phyloP scores from a whole-genome alignment of 306 rosid genomes.

The Pyrus pyrifolia region DNA sequence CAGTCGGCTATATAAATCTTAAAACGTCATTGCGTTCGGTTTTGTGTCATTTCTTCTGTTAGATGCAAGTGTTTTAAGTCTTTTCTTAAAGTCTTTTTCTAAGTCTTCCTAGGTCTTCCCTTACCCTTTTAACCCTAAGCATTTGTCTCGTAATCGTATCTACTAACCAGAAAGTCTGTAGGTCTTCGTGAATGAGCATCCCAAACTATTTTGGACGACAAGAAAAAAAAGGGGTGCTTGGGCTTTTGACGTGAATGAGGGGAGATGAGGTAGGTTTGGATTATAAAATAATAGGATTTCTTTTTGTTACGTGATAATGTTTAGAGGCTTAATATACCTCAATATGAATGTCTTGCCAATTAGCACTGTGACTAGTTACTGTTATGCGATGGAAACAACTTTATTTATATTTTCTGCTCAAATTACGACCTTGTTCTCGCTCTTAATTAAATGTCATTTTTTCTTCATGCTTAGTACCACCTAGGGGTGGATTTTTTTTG shows the following conservation, averaged over 20 bases:
- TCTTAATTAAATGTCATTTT: background rate
- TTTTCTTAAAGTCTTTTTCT: too few relatives aligned
- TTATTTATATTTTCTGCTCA: background rate
- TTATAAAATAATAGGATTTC: background rate
- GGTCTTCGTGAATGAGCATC: too few relatives aligned
- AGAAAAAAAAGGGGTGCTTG: background rate
- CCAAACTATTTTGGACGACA: background rate
- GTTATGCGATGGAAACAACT: background rate
- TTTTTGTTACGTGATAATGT: background rate
- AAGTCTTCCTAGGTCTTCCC: too few relatives aligned
- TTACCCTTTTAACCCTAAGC: accelerated
- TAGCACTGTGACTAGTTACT: background rate
- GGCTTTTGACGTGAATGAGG: background rate
- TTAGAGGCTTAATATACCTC: background rate
- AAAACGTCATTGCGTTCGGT: too few relatives aligned
- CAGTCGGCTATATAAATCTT: too few relatives aligned
- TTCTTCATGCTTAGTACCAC: background rate
- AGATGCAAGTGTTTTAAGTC: too few relatives aligned
- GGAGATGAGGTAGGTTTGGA: background rate
- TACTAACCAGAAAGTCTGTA: too few relatives aligned
- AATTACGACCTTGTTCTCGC: background rate
- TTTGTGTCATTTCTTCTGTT: too few relatives aligned
- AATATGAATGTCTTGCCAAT: background rate
- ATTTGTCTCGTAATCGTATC: too few relatives aligned
- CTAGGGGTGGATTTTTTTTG: too few relatives aligned